Percentiles rank a stretch among this genome's conserved stretches.
Conservation (phyloP, 495 filamentous ascomycete species). For the Xylaria longipes region DNA sequence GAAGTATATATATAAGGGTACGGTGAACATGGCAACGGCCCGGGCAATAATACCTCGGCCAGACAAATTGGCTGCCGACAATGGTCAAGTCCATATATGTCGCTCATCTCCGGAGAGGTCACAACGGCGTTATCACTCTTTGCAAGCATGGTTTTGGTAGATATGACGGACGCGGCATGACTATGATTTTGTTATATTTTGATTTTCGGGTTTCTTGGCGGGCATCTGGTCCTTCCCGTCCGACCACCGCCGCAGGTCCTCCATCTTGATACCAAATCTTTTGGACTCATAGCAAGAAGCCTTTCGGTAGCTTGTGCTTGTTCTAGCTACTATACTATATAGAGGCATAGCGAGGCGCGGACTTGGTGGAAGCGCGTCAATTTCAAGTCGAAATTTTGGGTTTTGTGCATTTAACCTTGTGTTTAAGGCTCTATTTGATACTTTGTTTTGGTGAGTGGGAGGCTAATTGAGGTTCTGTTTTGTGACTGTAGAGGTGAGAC, state of each 20-base stretch:
- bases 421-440: not conserved
- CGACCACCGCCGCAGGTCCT: not conserved
- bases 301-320: not conserved
- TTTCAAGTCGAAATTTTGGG: not conserved
- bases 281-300: not conserved
- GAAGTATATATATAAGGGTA: constrained; percentile 9
- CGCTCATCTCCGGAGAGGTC: not conserved
- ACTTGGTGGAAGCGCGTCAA: not conserved
- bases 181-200: not conserved
- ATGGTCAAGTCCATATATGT: not conserved
- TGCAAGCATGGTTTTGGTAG: constrained; percentile 21
- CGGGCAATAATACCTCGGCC: not conserved
- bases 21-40: not conserved
- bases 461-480: not conserved
- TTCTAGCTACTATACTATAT: constrained; percentile 13
- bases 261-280: constrained; percentile 8
- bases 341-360: constrained; percentile 4
- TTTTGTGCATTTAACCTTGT: not conserved
- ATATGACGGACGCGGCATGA: constrained; percentile 22
- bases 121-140: not conserved
- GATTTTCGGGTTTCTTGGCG: constrained; percentile 1
- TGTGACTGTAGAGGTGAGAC: not conserved
- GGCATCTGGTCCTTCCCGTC: not conserved
- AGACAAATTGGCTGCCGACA: not conserved
- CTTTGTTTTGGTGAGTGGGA: not conserved